Evolutionary conservation across 306 rosid genomes (phyloP), one percentile per base, ranked within the genome.

Genomic region (Cyamopsis tetragonoloba): DNA sequence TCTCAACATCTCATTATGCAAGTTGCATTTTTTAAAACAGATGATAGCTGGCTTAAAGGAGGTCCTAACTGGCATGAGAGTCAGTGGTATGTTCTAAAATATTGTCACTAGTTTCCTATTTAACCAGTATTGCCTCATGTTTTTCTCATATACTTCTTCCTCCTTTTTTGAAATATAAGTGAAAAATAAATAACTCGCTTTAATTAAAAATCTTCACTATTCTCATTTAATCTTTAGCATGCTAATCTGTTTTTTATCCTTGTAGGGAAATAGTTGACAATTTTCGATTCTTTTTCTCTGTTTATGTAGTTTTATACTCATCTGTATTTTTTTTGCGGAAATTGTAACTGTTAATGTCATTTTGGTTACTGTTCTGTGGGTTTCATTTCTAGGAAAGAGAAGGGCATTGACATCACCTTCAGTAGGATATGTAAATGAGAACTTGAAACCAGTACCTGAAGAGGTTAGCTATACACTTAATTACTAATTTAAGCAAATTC

Each of bases 361-460:
- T 41, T 27, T 34, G 46, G 18, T 7, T 15, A 61, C 34, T 35
- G 17, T 17, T 42, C 2, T 58, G 11, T 12, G 51, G 60, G 27
- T 39, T 49, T 74, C 39, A 53, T 46, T 67, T 58, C 5, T 70
- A 89, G 96, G 96, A 64, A 93, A 93, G 69, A 74, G 98, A 75
- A 89, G 98, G 75, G 96, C 97, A 13, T 57, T 89, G 85, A 83
- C 89, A 57, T 97, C 96, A 58, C 96, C 98, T 56, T 84, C 89
- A 0, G 76, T 69, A 47, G 98, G 97, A 70, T 93, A 93, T 75
- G 73, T 83, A 64, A 86, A 84, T 17, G 91, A 88, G 72, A 86
- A 79, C 72, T 74, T 93, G 63, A 47, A 88, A 68, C 98, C 98
- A 66, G 86, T 84, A 23, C 98, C 97, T 27, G 84, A 87, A 78